Percentiles rank a stretch among this genome's conserved stretches.
phyloP scores from a whole-genome alignment of 306 rosid species.

The Mimosa pudica region DNA sequence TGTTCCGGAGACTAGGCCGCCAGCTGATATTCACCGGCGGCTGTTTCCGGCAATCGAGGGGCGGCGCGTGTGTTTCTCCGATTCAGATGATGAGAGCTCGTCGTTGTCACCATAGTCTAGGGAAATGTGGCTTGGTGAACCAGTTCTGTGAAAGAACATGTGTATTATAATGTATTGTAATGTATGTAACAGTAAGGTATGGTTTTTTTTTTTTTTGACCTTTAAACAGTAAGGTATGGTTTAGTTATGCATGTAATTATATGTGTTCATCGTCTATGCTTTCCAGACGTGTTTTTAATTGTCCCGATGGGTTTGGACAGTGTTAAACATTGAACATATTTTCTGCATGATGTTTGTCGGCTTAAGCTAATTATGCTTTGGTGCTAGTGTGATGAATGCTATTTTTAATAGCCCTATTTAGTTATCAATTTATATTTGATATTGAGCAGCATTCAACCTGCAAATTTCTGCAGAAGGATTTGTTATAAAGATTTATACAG shows the following conservation, averaged over 20 bases:
- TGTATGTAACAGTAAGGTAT: too few species aligned
- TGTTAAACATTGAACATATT: slow-evolving; percentile 2
- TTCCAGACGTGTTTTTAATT: too few species aligned
- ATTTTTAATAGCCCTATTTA: neutral
- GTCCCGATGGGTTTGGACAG: too few species aligned
- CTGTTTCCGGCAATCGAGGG: slow-evolving; percentile 80
- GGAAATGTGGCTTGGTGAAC: slow-evolving; percentile 10
- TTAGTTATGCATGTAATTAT: slow-evolving; percentile 4
- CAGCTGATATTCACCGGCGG: slow-evolving; percentile 36
- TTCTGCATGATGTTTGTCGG: neutral
- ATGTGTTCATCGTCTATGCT: neutral
- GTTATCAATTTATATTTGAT: neutral
- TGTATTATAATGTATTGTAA: neutral
- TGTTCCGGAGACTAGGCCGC: slow-evolving; percentile 25
- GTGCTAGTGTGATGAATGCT: neutral
- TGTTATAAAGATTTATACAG: neutral
- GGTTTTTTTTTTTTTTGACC: too few species aligned
- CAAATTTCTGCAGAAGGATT: neutral
- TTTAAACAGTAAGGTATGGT: too few species aligned
- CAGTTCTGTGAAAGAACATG: slow-evolving; percentile 10
- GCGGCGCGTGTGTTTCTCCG: slow-evolving; percentile 54
- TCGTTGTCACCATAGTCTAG: slow-evolving; percentile 24
- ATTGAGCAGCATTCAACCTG: slow-evolving; percentile 4
- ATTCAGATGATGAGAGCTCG: slow-evolving; percentile 67
- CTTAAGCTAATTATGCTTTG: neutral